Conservation (phyloP, 208 protist species). For the Wallacemonas sp. region DNA sequence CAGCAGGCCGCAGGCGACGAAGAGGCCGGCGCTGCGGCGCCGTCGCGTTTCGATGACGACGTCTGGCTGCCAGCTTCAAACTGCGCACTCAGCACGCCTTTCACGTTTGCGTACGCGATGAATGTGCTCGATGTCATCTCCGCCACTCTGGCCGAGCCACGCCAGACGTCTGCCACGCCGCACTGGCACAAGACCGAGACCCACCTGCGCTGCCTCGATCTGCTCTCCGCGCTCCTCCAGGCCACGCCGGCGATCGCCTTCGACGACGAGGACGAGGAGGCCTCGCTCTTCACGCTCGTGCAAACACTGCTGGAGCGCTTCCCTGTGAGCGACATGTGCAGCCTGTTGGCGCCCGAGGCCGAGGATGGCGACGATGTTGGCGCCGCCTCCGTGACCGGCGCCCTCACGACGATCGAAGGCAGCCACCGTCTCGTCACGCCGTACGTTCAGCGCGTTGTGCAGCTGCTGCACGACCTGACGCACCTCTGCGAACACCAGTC, state of each 20-base stretch:
- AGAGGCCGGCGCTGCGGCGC: constrained; percentile 1
- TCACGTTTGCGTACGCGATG: constrained; percentile 26
- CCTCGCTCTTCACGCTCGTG: constrained; percentile 54
- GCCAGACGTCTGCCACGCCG: background rate
- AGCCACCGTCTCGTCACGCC: constrained; percentile 23
- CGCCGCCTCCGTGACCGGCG: constrained; percentile 20
- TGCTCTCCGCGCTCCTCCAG: constrained; percentile 49
- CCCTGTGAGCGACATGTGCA: constrained; percentile 49
- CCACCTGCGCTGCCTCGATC: constrained; percentile 34
- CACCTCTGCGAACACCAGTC: constrained; percentile 58
- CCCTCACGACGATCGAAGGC: constrained; percentile 26
- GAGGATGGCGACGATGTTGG: constrained; percentile 13
- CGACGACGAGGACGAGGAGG: constrained; percentile 45
- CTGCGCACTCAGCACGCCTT: constrained; percentile 23
- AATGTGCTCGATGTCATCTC: constrained; percentile 17
- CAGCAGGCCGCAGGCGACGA: constrained; percentile 16
- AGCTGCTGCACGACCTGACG: constrained; percentile 46
- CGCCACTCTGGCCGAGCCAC: background rate
- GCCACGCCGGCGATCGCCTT: constrained; percentile 48
- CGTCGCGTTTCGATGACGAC: background rate
- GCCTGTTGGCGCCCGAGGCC: constrained; percentile 38
- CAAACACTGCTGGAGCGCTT: constrained; percentile 41
- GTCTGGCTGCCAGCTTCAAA: constrained; percentile 30
- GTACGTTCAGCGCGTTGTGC: constrained; percentile 35
- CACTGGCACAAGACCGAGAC: constrained; percentile 26